Conservation (phyloP, 768 basidiomycete species). For the Amanita pseudoporphyria region DNA sequence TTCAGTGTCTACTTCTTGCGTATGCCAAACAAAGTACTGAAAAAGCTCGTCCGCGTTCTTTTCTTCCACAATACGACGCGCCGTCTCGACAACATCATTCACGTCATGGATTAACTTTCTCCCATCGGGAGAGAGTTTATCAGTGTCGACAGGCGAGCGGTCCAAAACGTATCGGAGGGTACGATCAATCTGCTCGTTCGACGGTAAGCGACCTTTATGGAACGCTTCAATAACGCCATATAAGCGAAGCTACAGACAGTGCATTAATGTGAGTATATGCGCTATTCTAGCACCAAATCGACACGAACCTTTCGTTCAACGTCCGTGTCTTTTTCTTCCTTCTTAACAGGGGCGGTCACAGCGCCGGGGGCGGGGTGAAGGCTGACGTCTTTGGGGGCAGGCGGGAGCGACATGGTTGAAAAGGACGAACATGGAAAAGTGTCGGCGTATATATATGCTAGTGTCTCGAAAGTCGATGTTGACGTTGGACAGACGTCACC, state of each 20-base stretch:
- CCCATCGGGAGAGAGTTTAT: conserved; percentile 70
- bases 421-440: neutral
- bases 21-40: conserved; percentile 86
- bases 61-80: conserved; percentile 57
- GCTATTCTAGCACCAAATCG: neutral
- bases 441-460: neutral
- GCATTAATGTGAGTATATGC: neutral
- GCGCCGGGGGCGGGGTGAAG: conserved; percentile 44
- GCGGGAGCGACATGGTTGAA: conserved; percentile 55
- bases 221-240: conserved; percentile 80
- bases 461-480: neutral
- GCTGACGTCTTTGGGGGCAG: conserved; percentile 51
- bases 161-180: conserved; percentile 58
- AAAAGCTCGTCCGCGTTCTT: conserved; percentile 91
- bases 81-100: conserved; percentile 73
- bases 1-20: conserved; percentile 37
- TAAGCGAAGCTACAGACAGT: conserved; percentile 47
- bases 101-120: conserved; percentile 65
- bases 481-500: conserved; percentile 3
- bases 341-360: conserved; percentile 62
- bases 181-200: conserved; percentile 72
- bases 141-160: conserved; percentile 46
- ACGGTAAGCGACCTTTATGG: conserved; percentile 66
- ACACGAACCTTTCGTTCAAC: conserved; percentile 61
- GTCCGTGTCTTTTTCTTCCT: conserved; percentile 53